Conservation (phyloP, 1,139 yeast species). For the Sugiyamaella pinicola region DNA sequence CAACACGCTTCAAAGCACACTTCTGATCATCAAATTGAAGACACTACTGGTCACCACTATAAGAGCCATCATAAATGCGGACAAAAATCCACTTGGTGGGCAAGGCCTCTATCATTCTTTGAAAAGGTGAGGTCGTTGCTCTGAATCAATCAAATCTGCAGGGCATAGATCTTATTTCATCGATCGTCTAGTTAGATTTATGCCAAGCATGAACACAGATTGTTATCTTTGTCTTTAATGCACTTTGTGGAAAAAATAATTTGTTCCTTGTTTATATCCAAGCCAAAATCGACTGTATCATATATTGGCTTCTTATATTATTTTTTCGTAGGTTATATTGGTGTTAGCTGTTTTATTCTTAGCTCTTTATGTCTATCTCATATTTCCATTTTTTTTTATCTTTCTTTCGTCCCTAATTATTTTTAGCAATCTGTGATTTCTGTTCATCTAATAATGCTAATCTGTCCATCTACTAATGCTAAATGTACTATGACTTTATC, state of each 20-base stretch:
- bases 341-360: neutral
- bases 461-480: conserved; percentile 8
- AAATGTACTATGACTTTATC: conserved; percentile 14
- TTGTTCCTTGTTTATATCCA: neutral
- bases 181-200: neutral
- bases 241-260: neutral
- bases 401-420: neutral
- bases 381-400: neutral
- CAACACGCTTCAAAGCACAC: neutral
- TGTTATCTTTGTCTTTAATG: neutral
- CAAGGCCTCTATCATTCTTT: neutral
- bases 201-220: conserved; percentile 2
- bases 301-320: neutral
- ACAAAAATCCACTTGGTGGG: neutral
- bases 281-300: neutral
- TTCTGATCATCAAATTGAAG: too few species aligned
- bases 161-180: neutral
- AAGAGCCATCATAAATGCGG: neutral
- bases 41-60: too few species aligned
- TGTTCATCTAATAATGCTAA: conserved; percentile 1
- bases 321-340: neutral
- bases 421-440: neutral
- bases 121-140: conserved; percentile 1
- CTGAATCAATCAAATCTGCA: neutral
- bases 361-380: neutral